Evolutionary conservation across 345 rosid genomes (phyloP).

Genomic region (Rhodomyrtus tomentosa): DNA sequence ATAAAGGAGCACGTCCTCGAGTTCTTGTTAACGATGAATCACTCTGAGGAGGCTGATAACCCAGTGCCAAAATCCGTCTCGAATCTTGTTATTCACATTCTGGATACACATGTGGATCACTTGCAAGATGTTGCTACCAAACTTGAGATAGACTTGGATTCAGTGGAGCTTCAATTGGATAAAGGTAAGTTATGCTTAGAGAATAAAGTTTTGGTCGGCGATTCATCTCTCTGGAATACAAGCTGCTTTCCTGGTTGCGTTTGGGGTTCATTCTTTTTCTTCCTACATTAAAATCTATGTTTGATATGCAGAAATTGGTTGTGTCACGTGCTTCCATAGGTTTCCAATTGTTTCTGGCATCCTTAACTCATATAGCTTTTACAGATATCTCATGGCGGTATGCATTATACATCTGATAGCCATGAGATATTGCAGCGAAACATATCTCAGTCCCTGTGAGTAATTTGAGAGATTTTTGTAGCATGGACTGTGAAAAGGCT

Average conservation of each 20-base stretch:
- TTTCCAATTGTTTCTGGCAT: neutral
- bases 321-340: neutral
- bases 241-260: neutral
- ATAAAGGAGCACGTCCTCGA: constrained; percentile 98
- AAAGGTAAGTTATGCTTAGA: constrained; percentile 38
- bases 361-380: neutral
- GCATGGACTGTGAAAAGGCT: neutral
- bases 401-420: neutral
- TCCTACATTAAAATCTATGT: neutral
- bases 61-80: constrained; percentile 84
- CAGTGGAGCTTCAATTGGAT: constrained; percentile 85
- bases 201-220: neutral
- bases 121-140: constrained; percentile 82
- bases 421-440: neutral
- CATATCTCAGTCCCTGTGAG: neutral
- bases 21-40: constrained; percentile 88
- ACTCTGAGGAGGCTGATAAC: constrained; percentile 97
- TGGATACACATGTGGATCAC: constrained; percentile 91
- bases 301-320: neutral
- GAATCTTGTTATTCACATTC: constrained; percentile 78
- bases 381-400: neutral
- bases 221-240: neutral
- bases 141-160: constrained; percentile 83
- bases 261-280: neutral
- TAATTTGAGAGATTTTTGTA: neutral